Conservation (phyloP, 768 basidiomycete species). For the Tylopilus sp. region DNA sequence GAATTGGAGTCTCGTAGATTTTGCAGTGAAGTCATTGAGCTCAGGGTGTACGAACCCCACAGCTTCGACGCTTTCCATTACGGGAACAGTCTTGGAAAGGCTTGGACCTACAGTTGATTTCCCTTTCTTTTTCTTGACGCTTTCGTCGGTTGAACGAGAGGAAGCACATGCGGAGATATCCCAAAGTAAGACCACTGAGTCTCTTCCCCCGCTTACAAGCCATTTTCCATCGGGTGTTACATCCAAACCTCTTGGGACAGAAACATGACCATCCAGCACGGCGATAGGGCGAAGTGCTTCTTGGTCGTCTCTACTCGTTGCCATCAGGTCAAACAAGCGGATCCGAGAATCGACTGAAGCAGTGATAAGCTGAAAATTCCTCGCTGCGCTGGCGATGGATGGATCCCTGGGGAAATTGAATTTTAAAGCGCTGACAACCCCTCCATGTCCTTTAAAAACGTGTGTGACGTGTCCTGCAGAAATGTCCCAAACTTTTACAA, state of each 20-base stretch:
- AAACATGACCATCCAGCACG: slow-evolving; percentile 93
- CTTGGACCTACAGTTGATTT: slow-evolving; percentile 51
- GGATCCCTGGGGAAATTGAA: slow-evolving; percentile 77
- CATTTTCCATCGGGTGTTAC: slow-evolving; percentile 83
- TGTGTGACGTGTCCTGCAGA: slow-evolving; percentile 87
- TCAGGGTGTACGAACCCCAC: slow-evolving; percentile 66
- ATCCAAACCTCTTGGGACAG: slow-evolving; percentile 88
- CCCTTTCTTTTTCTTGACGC: slow-evolving; percentile 32
- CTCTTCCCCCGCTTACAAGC: slow-evolving; percentile 88
- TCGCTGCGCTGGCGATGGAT: slow-evolving; percentile 42
- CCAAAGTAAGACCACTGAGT: slow-evolving; percentile 93
- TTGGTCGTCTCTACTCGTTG: slow-evolving; percentile 53
- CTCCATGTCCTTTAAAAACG: slow-evolving; percentile 93
- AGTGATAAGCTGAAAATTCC: slow-evolving; percentile 78
- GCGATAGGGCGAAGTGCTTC: slow-evolving; percentile 63
- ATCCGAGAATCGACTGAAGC: slow-evolving; percentile 91
- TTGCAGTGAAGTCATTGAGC: slow-evolving; percentile 37
- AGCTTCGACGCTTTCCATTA: slow-evolving; percentile 84
- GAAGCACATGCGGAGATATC: slow-evolving; percentile 53
- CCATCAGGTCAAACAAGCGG: slow-evolving; percentile 85
- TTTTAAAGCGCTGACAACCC: slow-evolving; percentile 87
- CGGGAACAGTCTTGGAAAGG: slow-evolving; percentile 75
- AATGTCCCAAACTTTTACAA: slow-evolving; percentile 97
- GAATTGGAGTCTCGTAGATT: slow-evolving; percentile 50
- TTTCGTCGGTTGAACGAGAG: slow-evolving; percentile 6